Conservation (phyloP, 1,139 yeast genomes). For the Yamadazyma buinensis region DNA sequence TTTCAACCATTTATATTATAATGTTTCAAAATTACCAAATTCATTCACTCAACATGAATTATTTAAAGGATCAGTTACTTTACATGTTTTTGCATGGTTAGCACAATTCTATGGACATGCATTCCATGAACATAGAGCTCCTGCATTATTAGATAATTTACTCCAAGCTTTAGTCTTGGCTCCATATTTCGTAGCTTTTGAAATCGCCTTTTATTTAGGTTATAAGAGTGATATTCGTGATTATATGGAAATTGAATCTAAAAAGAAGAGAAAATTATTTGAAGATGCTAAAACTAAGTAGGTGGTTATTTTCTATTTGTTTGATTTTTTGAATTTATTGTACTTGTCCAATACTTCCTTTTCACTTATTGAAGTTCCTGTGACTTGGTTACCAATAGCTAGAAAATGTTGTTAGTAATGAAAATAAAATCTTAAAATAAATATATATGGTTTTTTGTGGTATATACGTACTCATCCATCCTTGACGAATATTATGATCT, state of each 20-base stretch:
- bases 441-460: no score
- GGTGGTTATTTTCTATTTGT: no score
- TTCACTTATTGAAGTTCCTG: constrained; percentile 57
- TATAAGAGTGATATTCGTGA: constrained; percentile 50
- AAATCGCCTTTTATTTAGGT: constrained; percentile 67
- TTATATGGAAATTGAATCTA: constrained; percentile 53
- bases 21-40: constrained; percentile 21
- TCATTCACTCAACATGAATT: constrained; percentile 12
- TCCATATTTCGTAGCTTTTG: constrained; percentile 84
- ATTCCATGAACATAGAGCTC: constrained; percentile 74
- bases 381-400: constrained; percentile 76
- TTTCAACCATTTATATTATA: constrained; percentile 26
- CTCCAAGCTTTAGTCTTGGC: constrained; percentile 86
- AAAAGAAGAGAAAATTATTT: constrained; percentile 25
- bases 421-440: no score
- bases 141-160: constrained; percentile 80
- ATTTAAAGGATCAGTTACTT: constrained; percentile 22
- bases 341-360: constrained; percentile 47
- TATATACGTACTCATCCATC: constrained; percentile 68
- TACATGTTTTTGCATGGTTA: constrained; percentile 64
- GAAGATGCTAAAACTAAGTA: constrained; percentile 6
- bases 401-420: constrained; percentile 5
- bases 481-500: constrained; percentile 78
- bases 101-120: constrained; percentile 92
- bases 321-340: constrained; percentile 16